Conservation (phyloP, 2,329 filamentous ascomycete species). For the Scedosporium aurantiacum region DNA sequence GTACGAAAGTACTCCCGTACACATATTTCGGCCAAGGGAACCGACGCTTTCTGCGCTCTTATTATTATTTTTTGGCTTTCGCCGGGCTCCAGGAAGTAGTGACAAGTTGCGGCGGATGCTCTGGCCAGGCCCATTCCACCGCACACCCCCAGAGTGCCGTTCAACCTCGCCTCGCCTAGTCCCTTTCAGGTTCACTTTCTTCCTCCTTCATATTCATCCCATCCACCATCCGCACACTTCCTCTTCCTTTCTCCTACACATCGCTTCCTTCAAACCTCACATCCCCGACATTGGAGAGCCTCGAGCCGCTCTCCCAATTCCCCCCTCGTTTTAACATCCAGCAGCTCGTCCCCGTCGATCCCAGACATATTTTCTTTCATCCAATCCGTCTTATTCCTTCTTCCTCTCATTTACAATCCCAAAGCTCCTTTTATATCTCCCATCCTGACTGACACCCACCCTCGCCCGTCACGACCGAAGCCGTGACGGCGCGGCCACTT, state of each 20-base stretch:
- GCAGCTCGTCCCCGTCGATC: background rate
- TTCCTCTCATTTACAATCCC: background rate
- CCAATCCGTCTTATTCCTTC: background rate
- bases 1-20: conserved; percentile 6
- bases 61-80: conserved; percentile 7
- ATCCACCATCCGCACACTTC: conserved; percentile 6
- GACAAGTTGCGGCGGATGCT: conserved; percentile 2
- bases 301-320: background rate
- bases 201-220: conserved; percentile 10
- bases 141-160: conserved; percentile 1
- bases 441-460: conserved; percentile 4
- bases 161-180: conserved; percentile 10
- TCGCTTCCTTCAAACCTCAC: conserved; percentile 11
- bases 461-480: conserved; percentile 1
- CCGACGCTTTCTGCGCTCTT: background rate
- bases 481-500: conserved; percentile 2
- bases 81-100: conserved; percentile 3
- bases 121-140: background rate
- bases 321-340: background rate
- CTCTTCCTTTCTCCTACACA: conserved; percentile 11
- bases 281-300: background rate
- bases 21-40: conserved; percentile 3
- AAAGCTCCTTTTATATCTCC: conserved; percentile 3
- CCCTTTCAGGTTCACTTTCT: conserved; percentile 12
- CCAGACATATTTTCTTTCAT: background rate